Evolutionary conservation across 371 early-diverging fungal genomes (phyloP).

Genomic region (Mucor indicus): DNA sequence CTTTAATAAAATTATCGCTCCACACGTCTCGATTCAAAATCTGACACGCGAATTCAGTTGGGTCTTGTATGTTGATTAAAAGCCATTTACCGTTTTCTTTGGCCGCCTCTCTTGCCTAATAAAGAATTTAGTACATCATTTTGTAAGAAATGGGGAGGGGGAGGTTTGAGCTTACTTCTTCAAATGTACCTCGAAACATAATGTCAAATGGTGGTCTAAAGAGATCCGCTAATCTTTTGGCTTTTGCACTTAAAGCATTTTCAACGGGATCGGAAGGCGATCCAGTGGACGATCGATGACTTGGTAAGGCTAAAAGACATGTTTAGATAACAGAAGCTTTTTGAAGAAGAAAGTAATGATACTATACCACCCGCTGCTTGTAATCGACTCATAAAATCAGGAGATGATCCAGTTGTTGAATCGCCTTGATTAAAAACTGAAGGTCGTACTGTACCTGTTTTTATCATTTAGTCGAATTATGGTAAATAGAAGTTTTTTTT

Average conservation of each 20-base stretch:
- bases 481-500: too few relatives aligned
- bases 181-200: conserved; percentile 78
- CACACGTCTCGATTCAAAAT: conserved; percentile 91
- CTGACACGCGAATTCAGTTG: conserved; percentile 84
- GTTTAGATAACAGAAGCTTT: too few relatives aligned
- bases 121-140: too few relatives aligned
- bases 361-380: conserved; percentile 13
- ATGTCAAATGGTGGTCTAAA: conserved; percentile 88
- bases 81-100: conserved; percentile 73
- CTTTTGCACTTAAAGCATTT: conserved; percentile 34
- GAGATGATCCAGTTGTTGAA: conserved; percentile 34
- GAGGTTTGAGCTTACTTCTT: too few relatives aligned
- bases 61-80: conserved; percentile 85
- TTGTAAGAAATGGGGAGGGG: too few relatives aligned
- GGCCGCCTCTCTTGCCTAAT: conserved; percentile 70
- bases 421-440: conserved; percentile 53
- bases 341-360: too few relatives aligned
- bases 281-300: not conserved
- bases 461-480: too few relatives aligned
- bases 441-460: too few relatives aligned
- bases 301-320: too few relatives aligned
- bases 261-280: conserved; percentile 2
- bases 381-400: conserved; percentile 24
- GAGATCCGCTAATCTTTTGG: conserved; percentile 63
- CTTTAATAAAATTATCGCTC: conserved; percentile 76